Percentiles rank a stretch among this genome's conserved stretches.
Evolutionary conservation across 2,329 filamentous ascomycete genomes (phyloP).

Genomic region (Aspergillus sp.): DNA sequence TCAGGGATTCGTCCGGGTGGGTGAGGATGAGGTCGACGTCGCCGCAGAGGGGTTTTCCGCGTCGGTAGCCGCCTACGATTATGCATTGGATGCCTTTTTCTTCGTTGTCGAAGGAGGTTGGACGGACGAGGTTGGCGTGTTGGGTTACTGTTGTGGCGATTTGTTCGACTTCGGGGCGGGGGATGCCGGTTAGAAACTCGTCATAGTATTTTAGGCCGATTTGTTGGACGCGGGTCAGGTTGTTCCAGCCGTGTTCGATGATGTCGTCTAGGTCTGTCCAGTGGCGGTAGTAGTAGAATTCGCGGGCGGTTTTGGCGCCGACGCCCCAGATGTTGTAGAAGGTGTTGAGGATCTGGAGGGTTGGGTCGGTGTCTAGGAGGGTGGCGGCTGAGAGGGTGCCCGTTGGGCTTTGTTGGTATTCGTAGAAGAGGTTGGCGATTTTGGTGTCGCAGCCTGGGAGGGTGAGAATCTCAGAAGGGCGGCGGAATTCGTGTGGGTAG

Average conservation of each 20-base stretch:
- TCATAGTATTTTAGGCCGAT: slow-evolving; percentile 94
- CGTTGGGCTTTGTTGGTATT: slow-evolving; percentile 64
- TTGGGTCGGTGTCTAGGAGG: slow-evolving; percentile 65
- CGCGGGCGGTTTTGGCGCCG: slow-evolving; percentile 73
- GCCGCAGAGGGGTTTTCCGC: slow-evolving; percentile 71
- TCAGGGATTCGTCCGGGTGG: slow-evolving; percentile 71
- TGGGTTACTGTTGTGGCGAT: slow-evolving; percentile 66
- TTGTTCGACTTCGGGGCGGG: slow-evolving; percentile 69
- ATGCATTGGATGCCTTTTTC: slow-evolving; percentile 56
- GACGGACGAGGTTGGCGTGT: slow-evolving; percentile 66
- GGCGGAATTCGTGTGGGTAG: slow-evolving; percentile 66
- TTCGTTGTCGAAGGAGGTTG: slow-evolving; percentile 25
- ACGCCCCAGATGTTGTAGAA: slow-evolving; percentile 96
- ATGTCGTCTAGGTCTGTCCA: slow-evolving; percentile 88
- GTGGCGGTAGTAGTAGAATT: slow-evolving; percentile 74
- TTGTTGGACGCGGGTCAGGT: slow-evolving; percentile 77
- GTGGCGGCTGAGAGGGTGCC: slow-evolving; percentile 65
- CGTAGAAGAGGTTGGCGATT: slow-evolving; percentile 73
- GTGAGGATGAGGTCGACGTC: slow-evolving; percentile 87
- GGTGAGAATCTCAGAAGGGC: slow-evolving; percentile 45
- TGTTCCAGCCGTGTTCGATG: slow-evolving; percentile 76
- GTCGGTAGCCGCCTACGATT: slow-evolving; percentile 78
- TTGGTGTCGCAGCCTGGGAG: slow-evolving; percentile 82
- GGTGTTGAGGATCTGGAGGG: slow-evolving; percentile 63
- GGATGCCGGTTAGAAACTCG: slow-evolving; percentile 73